phyloP scores from a whole-genome alignment of 371 early-diverging fungal genomes.

The Mucor sp. region DNA sequence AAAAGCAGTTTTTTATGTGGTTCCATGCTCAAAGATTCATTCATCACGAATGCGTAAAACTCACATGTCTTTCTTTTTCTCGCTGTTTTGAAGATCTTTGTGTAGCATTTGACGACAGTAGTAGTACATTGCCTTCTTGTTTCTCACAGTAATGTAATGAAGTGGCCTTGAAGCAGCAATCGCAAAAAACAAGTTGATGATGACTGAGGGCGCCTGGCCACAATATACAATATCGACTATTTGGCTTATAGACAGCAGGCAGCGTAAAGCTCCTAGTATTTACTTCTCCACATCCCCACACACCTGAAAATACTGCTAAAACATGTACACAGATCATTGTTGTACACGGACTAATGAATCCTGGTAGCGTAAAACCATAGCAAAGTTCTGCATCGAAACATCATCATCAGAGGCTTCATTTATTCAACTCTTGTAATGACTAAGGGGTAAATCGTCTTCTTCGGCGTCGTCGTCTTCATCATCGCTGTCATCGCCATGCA shows the following conservation, averaged over 20 bases:
- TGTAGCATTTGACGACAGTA: background rate
- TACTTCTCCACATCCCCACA: no score
- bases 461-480: slow-evolving; percentile 14
- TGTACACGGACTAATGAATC: background rate
- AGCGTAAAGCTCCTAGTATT: no score
- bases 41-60: background rate
- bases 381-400: background rate
- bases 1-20: no score
- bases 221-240: background rate
- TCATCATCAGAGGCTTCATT: background rate
- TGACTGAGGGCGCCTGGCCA: background rate
- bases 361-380: background rate
- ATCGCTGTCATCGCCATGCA: background rate
- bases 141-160: background rate
- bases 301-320: background rate
- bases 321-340: background rate
- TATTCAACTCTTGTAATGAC: slow-evolving; percentile 26
- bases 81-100: background rate
- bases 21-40: no score
- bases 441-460: slow-evolving; percentile 40
- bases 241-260: background rate
- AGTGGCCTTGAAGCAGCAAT: background rate
- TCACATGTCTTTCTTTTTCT: background rate
- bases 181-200: background rate
- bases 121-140: background rate